Evolutionary conservation across 2,329 filamentous ascomycete genomes (phyloP), one percentile per base, ranked within the genome.

Genomic region (Talaromyces sp.): DNA sequence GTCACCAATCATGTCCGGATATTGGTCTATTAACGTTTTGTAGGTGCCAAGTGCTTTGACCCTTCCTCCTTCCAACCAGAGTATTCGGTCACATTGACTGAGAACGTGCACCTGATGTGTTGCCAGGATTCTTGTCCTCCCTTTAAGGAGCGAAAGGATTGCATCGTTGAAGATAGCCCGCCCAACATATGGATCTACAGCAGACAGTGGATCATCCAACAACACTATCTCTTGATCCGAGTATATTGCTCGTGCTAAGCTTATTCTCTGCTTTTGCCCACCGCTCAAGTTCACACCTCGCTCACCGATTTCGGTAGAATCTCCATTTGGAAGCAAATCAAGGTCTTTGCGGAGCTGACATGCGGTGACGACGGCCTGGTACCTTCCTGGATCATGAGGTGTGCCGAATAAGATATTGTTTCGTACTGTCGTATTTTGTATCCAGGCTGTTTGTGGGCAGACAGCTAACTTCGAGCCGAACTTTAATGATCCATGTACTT

Each of bases 361-460:
- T 0, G 86, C 85, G 31, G 86, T 81, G 0, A 91, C 73, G 0
- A 89, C 86, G 59, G 83, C 80, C 17, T 83, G 79, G 72, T 90
- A 91, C 38, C 86, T 78, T 6, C 71, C 68, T 5, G 79, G 74
- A 64, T 89, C 84, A 54, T 83, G 84, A 43, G 82, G 79, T 43
- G 78, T 81, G 6, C 85, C 85, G 67, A 89, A 89, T 3, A 88
- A 72, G n/a, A 89, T 89, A 69, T 89, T 89, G 13, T 89, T 85
- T 3, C 83, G 81, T 61, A 89, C 86, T 7, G 82, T 87, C 79
- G 86, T 88, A 73, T 84, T 87, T 72, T 89, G 85, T 2, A 89
- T 76, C 86, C 86, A 89, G 0, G 87, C 85, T 0, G 85, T 83
- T 69, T 89, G 87, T 1, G 84, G 84, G 13, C 83, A 82, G 70